A percentile compares a stretch with the other conserved stretches of the same genome.
Evolutionary conservation across 2,329 filamentous ascomycete species (phyloP).

Genomic region (Ophiocordyceps camponoti-saundersi): DNA sequence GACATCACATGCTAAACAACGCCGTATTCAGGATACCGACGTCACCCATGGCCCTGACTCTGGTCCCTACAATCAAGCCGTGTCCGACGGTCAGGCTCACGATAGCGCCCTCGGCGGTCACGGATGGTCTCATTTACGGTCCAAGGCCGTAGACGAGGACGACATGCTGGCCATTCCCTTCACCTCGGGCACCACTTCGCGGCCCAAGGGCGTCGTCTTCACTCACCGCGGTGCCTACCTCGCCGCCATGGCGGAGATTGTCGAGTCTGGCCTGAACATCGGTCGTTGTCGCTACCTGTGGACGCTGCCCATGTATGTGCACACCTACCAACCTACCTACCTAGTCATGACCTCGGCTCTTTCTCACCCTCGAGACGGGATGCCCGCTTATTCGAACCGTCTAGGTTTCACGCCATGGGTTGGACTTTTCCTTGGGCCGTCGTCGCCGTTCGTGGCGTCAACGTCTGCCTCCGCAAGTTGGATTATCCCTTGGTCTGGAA

Average conservation of each 20-base stretch:
- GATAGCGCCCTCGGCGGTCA: slow-evolving; percentile 48
- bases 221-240: slow-evolving; percentile 81
- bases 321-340: no score
- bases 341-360: neutral
- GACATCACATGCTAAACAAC: neutral
- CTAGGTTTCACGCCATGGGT: slow-evolving; percentile 47
- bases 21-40: slow-evolving; percentile 48
- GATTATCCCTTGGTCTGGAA: slow-evolving; percentile 90
- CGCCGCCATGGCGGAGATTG: slow-evolving; percentile 66
- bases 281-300: slow-evolving; percentile 71
- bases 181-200: slow-evolving; percentile 82
- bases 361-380: no score
- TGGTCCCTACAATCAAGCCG: slow-evolving; percentile 69
- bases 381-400: neutral
- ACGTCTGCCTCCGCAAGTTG: slow-evolving; percentile 87
- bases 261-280: slow-evolving; percentile 71
- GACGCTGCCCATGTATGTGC: slow-evolving; percentile 73
- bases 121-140: slow-evolving; percentile 64
- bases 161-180: slow-evolving; percentile 76
- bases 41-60: slow-evolving; percentile 53
- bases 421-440: slow-evolving; percentile 90
- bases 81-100: slow-evolving; percentile 61
- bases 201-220: slow-evolving; percentile 84
- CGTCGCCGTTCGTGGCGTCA: slow-evolving; percentile 84
- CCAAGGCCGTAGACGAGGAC: slow-evolving; percentile 59